Evolutionary conservation across 139 green algal species (phyloP).

Genomic region (Picochlorum sp.): DNA sequence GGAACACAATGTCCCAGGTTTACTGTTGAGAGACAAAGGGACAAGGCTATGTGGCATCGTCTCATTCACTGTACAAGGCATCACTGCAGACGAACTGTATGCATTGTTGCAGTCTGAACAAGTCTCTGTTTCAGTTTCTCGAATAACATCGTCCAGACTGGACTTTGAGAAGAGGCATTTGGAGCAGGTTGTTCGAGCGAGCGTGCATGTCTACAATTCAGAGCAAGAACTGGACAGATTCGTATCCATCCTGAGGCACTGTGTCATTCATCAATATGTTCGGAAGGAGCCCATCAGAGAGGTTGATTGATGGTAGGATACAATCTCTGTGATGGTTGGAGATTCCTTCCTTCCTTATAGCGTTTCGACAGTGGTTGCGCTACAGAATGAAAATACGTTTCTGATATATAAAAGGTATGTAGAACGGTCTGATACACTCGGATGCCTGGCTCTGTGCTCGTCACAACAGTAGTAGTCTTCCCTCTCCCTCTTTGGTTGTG

Average conservation of each 20-base stretch:
- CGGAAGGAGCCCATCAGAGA: too few species aligned
- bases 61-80: constrained; percentile 37
- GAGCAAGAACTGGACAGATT: constrained; percentile 40
- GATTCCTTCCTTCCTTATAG: too few species aligned
- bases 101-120: neutral
- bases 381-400: too few species aligned
- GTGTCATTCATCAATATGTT: neutral
- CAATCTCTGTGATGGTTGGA: too few species aligned
- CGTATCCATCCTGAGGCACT: neutral
- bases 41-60: constrained; percentile 57
- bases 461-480: too few species aligned
- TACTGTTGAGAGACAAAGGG: constrained; percentile 40
- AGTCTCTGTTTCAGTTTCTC: constrained; percentile 44
- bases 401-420: too few species aligned
- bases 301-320: too few species aligned
- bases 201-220: constrained; percentile 62
- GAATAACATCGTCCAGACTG: constrained; percentile 29
- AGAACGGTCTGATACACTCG: too few species aligned
- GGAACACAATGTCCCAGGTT: constrained; percentile 6
- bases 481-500: too few species aligned
- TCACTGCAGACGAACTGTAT: constrained; percentile 18
- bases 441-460: too few species aligned
- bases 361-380: too few species aligned
- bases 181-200: constrained; percentile 38
- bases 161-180: constrained; percentile 45